Evolutionary conservation across 176 grass and related monocot species (phyloP), one percentile per base, ranked within the genome.

Genomic region (Microstegium vimineum): DNA sequence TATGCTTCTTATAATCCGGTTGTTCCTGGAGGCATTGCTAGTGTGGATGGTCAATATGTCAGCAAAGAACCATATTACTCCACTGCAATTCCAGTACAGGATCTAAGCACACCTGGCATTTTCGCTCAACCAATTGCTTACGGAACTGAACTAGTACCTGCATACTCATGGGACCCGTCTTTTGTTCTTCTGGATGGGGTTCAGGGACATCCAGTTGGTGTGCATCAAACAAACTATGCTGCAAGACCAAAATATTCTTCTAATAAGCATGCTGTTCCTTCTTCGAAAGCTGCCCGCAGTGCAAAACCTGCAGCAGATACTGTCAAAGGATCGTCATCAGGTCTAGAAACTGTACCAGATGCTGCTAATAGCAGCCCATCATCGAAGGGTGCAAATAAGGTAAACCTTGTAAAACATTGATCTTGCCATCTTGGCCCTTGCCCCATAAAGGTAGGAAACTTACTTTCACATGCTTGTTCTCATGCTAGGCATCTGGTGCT

Each of bases 101-200:
- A 86, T 66, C 65, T 79, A 61, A 73, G 65, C 74, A 69, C 91
- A 46, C 83, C 85, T 73, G 77, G 80, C 52, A 25, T 90, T 56
- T 76, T 89, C 80, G 66, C 87, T 38, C 92, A 89, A 65, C 73
- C 85, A 73, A 41, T 88, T 89, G 83, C 77, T 79, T 97, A 90
- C 62, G 88, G 82, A 73, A 70, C 89, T 70, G 92, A 94, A 79
- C 47, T 89, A 80, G 47, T 85, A 69, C 91, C 91, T 76, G 69
- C 80, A 23, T 92, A 89, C 87, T 73, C 89, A 63, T 89, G 94
- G 91, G 90, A 94, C 70, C 92, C 86, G 77, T 89, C 86, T 80
- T 88, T 89, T 77, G 69, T 88, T 75, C 83, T 90, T 66, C 18
- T 88, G 77, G 81, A 97, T 83, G 90, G 88, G 56, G 75, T 90